These are phyloP conservation scores for Botrytis fragariae DNA, from an alignment of 2,329 filamentous ascomycete genomes.

Conservation along the genomic window DNA sequence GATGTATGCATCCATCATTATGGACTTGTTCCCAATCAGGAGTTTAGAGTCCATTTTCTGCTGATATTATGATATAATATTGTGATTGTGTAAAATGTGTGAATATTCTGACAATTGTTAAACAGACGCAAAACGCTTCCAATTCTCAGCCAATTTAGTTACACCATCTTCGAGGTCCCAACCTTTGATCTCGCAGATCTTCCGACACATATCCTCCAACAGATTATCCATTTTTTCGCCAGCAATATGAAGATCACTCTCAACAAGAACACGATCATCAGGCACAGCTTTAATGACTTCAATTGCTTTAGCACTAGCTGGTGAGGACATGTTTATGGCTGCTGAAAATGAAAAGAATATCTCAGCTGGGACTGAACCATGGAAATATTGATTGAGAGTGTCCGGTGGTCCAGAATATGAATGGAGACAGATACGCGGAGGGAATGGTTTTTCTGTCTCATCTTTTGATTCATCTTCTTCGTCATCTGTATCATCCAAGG, in stretches of 20 bases:
- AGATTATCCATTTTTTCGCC: conserved; percentile 76
- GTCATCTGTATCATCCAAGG: conserved; percentile 40
- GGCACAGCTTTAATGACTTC: conserved; percentile 72
- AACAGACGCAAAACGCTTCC: conserved; percentile 59
- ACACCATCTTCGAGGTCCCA: conserved; percentile 76
- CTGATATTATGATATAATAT: not conserved
- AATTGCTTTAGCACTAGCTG: conserved; percentile 45
- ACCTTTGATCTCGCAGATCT: conserved; percentile 72
- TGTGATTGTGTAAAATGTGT: not conserved
- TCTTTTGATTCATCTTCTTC: conserved; percentile 37
- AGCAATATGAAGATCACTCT: conserved; percentile 86
- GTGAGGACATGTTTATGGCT: conserved; percentile 71
- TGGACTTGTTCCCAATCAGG: not conserved
- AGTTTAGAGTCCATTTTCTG: not conserved
- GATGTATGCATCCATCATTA: not conserved
- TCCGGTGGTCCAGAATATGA: conserved; percentile 82
- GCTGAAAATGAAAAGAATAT: conserved; percentile 88
- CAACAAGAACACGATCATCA: conserved; percentile 74
- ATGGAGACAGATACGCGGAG: conserved; percentile 87
- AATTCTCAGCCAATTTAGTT: conserved; percentile 67
- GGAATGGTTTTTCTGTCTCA: conserved; percentile 60
- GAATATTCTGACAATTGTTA: not conserved
- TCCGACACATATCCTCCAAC: conserved; percentile 72
- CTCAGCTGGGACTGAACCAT: conserved; percentile 67
- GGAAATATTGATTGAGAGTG: conserved; percentile 73